Base-by-base conservation (phyloP, 176 grass and related monocot species). In the Oryza meridionalis region DNA sequence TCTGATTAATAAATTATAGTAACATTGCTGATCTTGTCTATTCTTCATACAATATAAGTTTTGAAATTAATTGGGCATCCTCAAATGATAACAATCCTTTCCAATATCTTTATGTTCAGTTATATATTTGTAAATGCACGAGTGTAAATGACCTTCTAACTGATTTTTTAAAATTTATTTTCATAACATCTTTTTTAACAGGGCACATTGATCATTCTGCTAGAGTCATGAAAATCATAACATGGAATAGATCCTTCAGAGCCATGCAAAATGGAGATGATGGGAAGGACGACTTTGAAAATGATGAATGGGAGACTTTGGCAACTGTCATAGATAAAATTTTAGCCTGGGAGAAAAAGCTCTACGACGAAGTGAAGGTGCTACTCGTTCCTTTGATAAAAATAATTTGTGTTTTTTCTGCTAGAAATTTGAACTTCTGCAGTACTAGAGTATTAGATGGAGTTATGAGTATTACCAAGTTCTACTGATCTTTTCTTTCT, bases 361-460 rank as follows among this genome's bases (percentile, higher is more conserved):
- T 99, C 37, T 99, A 94, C 86, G 97, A 99, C 65, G 97, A 99
- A 99, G 90, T 99, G 68, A 99, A 99, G 97, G 97, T 99, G 22
- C 15, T 85, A 80, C 3, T 72, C 29, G 81, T 79, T 73, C 35
- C 2, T 51, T 14, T 79, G 27, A 21, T 64, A 50, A 17, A 38
- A 32, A 51, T 16, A 49, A 15, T 13, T 61, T 26, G 29, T 10
- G 25, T 50, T 64, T 27, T 81, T 83, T 73, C 47, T 3, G 21
- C 24, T 49, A 43, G 32, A 51, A 69, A 21, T 69, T 62, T 75
- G 21, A 47, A 31, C 11, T 49, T 78, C 4, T 13, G 33, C 61
- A 27, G 37, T 70, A 82, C 9, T 72, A 63, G 3, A 65, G 27
- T 73, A 73, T 19, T 17, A 50, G 29, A 12, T 53, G 29, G 29